Percentiles rank a stretch among this genome's conserved stretches.
Evolutionary conservation across 306 rosid genomes (phyloP).

Genomic region (Datisca glomerata): DNA sequence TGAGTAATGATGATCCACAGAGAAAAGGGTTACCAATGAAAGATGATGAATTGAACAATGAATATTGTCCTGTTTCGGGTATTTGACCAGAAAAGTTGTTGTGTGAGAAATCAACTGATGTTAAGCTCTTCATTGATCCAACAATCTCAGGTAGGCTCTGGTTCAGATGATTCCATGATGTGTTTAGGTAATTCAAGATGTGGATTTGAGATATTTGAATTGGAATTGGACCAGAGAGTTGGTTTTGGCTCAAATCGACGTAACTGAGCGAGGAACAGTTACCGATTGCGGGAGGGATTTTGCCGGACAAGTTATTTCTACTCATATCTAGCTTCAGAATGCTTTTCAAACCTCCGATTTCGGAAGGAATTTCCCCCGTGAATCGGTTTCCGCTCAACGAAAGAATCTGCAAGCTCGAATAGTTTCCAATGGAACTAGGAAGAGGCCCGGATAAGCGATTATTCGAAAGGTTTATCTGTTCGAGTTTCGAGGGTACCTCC

Average conservation of each 20-base stretch:
- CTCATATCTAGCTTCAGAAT: conserved; percentile 51
- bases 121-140: conserved; percentile 60
- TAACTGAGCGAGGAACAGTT: conserved; percentile 46
- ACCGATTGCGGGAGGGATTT: conserved; percentile 50
- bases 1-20: conserved; percentile 44
- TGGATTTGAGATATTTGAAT: conserved; percentile 50
- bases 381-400: conserved; percentile 52
- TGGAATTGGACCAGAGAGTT: conserved; percentile 71
- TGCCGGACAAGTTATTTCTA: conserved; percentile 42
- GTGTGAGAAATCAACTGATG: conserved; percentile 75
- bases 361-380: conserved; percentile 43
- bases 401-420: conserved; percentile 58
- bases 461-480: conserved; percentile 65
- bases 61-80: conserved; percentile 59
- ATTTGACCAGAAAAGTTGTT: conserved; percentile 68
- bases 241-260: conserved; percentile 84
- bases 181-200: conserved; percentile 66
- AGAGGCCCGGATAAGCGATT: conserved; percentile 59
- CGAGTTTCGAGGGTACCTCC: conserved; percentile 30
- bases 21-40: conserved; percentile 60
- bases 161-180: conserved; percentile 70
- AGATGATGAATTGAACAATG: conserved; percentile 57
- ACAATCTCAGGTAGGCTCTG: conserved; percentile 59
- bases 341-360: conserved; percentile 39
- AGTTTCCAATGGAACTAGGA: conserved; percentile 52